phyloP scores from a whole-genome alignment of 495 filamentous ascomycete species.

The Melanomma pulvis-pyrius region DNA sequence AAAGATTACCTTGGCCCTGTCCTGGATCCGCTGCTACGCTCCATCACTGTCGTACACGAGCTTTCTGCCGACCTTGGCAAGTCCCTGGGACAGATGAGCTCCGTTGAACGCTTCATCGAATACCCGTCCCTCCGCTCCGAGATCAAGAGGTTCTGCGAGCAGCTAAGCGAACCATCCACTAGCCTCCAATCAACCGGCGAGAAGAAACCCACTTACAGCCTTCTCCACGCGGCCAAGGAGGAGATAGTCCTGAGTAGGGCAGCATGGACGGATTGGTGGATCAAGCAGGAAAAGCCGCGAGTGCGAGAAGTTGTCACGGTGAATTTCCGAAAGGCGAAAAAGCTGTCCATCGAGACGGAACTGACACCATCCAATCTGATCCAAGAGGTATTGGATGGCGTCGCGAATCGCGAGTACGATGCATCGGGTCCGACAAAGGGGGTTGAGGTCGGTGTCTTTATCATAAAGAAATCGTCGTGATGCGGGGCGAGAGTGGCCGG shows the following conservation, averaged over 20 bases:
- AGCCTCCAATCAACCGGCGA: neutral
- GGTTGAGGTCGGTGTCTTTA: slow-evolving; percentile 66
- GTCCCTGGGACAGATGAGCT: slow-evolving; percentile 60
- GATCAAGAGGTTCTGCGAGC: slow-evolving; percentile 53
- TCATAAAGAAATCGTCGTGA: slow-evolving; percentile 51
- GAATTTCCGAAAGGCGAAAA: slow-evolving; percentile 59
- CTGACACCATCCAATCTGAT: slow-evolving; percentile 60
- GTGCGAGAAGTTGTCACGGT: slow-evolving; percentile 62
- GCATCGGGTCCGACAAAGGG: slow-evolving; percentile 49
- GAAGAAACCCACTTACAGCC: slow-evolving; percentile 48
- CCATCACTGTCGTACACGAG: slow-evolving; percentile 65
- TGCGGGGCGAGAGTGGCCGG: no score
- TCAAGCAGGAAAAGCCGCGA: slow-evolving; percentile 69
- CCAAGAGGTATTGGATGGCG: slow-evolving; percentile 65
- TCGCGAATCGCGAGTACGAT: slow-evolving; percentile 42
- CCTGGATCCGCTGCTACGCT: slow-evolving; percentile 67
- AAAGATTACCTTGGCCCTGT: slow-evolving; percentile 67
- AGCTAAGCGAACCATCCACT: slow-evolving; percentile 25
- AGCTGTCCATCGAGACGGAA: slow-evolving; percentile 47
- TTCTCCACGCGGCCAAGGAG: slow-evolving; percentile 58
- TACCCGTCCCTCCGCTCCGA: slow-evolving; percentile 59
- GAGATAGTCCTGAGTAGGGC: slow-evolving; percentile 58
- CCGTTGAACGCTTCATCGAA: slow-evolving; percentile 61
- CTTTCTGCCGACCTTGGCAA: slow-evolving; percentile 63
- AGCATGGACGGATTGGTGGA: slow-evolving; percentile 71